Conservation (phyloP, 2,329 filamentous ascomycete species). For the Fusarium metavorans region DNA sequence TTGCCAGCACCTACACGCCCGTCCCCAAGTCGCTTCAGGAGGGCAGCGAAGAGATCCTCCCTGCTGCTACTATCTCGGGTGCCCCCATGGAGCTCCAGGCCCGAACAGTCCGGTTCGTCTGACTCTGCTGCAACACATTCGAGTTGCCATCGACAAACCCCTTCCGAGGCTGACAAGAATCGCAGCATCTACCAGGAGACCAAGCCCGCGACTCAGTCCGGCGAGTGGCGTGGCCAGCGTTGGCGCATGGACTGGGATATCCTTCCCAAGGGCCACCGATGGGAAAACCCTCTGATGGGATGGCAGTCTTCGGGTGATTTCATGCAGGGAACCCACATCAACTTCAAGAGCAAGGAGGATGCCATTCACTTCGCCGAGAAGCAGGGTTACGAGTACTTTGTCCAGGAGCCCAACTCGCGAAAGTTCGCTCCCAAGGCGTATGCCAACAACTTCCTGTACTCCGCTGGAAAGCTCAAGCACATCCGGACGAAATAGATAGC, state of each 20-base stretch:
- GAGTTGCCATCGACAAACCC: background rate
- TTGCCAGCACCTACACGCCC: constrained; percentile 83
- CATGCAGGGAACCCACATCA: constrained; percentile 93
- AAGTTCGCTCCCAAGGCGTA: constrained; percentile 91
- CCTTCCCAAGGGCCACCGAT: constrained; percentile 89
- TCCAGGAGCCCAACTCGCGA: constrained; percentile 94
- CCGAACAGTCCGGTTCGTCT: constrained; percentile 85
- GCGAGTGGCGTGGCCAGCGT: constrained; percentile 82
- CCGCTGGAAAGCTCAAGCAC: constrained; percentile 86
- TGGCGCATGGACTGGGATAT: constrained; percentile 99
- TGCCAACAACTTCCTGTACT: constrained; percentile 94
- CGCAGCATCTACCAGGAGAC: constrained; percentile 88
- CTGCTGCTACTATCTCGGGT: constrained; percentile 89
- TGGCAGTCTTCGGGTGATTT: constrained; percentile 97
- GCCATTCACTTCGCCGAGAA: constrained; percentile 96
- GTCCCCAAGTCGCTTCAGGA: constrained; percentile 91
- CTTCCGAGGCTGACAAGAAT: constrained; percentile 16
- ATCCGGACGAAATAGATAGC: constrained; percentile 79
- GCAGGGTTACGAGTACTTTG: constrained; percentile 99
- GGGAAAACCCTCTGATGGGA: constrained; percentile 98
- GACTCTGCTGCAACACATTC: background rate
- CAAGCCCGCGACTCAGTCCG: constrained; percentile 97
- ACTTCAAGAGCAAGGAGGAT: constrained; percentile 94
- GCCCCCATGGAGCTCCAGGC: constrained; percentile 95
- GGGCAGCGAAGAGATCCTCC: constrained; percentile 84